A percentile compares a stretch with the other conserved stretches of the same genome.
Conservation (phyloP, 2,329 filamentous ascomycete genomes). For the Waltergamsia citrina region DNA sequence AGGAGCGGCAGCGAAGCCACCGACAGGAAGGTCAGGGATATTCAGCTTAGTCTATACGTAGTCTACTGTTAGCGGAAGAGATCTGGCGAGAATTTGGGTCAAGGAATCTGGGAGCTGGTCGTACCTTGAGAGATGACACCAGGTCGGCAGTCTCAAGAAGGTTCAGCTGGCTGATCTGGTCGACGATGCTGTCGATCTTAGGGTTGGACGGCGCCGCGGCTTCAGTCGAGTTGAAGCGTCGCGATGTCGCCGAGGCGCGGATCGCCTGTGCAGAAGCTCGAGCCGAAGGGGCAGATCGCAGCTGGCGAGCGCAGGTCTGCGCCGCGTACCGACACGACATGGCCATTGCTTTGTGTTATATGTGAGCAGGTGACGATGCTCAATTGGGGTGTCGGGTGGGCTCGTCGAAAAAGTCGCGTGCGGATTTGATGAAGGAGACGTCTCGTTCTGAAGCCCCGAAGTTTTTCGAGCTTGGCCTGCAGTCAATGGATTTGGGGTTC, state of each 20-base stretch:
- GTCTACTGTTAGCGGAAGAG: background rate
- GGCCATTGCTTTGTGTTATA: conserved; percentile 39
- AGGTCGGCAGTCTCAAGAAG: conserved; percentile 95
- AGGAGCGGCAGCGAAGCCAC: conserved; percentile 69
- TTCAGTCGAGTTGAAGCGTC: conserved; percentile 86
- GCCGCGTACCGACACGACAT: conserved; percentile 54
- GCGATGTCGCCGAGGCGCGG: conserved; percentile 38
- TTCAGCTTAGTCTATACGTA: conserved; percentile 71
- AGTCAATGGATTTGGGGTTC: conserved; percentile 10
- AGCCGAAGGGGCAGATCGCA: conserved; percentile 38
- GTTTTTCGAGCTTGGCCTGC: conserved; percentile 35
- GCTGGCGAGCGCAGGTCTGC: conserved; percentile 54
- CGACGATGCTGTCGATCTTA: conserved; percentile 91
- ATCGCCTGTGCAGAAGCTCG: conserved; percentile 37
- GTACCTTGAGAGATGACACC: conserved; percentile 88
- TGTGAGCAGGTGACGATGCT: conserved; percentile 7
- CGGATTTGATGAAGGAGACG: conserved; percentile 11
- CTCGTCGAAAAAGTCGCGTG: conserved; percentile 9
- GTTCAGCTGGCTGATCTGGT: conserved; percentile 98
- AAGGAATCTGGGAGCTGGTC: conserved; percentile 5
- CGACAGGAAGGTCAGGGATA: conserved; percentile 94
- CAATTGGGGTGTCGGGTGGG: conserved; percentile 5
- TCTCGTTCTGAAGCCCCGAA: conserved; percentile 26
- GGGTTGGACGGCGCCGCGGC: conserved; percentile 58
- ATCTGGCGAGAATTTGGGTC: background rate